A percentile compares a stretch with the other conserved stretches of the same genome.
phyloP scores from a whole-genome alignment of 1,284 basidiomycete species.

The Chalciporus sp. region DNA sequence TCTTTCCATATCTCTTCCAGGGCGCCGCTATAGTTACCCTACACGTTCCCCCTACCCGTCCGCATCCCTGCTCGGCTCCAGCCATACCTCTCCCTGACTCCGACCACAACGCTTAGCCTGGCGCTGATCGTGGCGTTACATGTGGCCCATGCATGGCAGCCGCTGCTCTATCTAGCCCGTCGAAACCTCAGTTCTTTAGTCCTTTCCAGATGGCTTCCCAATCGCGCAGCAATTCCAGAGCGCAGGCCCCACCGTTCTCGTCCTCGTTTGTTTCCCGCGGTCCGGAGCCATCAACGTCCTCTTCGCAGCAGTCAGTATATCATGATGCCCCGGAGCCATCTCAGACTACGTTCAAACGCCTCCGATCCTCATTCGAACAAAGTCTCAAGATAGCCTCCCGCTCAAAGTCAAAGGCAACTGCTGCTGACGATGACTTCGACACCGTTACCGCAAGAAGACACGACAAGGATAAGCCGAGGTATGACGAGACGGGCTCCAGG shows the following conservation, averaged over 20 bases:
- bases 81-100: conserved; percentile 8
- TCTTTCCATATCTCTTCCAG: conserved; percentile 21
- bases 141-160: conserved; percentile 48
- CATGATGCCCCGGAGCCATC: conserved; percentile 40
- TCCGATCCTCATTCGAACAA: conserved; percentile 67
- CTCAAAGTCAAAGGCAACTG: conserved; percentile 39
- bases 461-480: conserved; percentile 41
- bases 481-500: conserved; percentile 33
- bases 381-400: conserved; percentile 64
- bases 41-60: conserved; percentile 22
- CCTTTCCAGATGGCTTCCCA: conserved; percentile 52
- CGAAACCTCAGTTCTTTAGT: conserved; percentile 46
- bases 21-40: conserved; percentile 9
- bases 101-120: conserved; percentile 14
- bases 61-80: conserved; percentile 7
- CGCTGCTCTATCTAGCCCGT: conserved; percentile 42
- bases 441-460: conserved; percentile 48
- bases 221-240: conserved; percentile 40
- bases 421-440: conserved; percentile 44
- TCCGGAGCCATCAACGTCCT: conserved; percentile 36
- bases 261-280: conserved; percentile 47
- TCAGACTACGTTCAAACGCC: conserved; percentile 59
- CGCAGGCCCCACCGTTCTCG: conserved; percentile 35
- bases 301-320: conserved; percentile 27
- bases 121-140: conserved; percentile 25